A percentile compares a stretch with the other conserved stretches of the same genome.
Conservation (phyloP, 2,329 filamentous ascomycete genomes). For the Xylariaceae sp. region DNA sequence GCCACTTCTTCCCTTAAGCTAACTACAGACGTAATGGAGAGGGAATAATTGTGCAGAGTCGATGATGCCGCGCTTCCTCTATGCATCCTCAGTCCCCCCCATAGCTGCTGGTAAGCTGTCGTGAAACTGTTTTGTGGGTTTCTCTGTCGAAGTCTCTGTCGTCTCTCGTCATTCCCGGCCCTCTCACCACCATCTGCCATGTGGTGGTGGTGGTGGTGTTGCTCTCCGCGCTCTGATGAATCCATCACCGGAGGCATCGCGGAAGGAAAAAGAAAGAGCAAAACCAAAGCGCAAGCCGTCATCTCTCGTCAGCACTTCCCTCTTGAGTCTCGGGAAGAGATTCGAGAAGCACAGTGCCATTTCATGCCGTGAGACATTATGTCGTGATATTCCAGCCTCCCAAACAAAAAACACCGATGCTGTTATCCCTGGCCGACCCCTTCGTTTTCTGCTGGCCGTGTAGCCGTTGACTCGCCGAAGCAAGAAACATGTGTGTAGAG, state of each 20-base stretch:
- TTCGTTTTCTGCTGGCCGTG: no score
- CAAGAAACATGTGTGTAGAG: no score
- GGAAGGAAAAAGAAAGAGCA: slow-evolving; percentile 4
- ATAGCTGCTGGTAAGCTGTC: slow-evolving; percentile 17
- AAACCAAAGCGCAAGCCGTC: slow-evolving; percentile 8
- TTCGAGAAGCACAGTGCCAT: no score
- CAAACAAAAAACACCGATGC: slow-evolving; percentile 7
- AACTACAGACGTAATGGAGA: slow-evolving; percentile 11
- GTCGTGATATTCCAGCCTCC: slow-evolving; percentile 16
- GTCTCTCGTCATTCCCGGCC: slow-evolving; percentile 14
- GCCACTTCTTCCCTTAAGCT: no score
- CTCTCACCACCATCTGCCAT: slow-evolving; percentile 10
- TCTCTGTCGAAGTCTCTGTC: slow-evolving; percentile 13
- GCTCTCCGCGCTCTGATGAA: not conserved
- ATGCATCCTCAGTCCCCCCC: slow-evolving; percentile 3
- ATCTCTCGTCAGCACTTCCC: slow-evolving; percentile 10
- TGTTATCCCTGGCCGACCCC: slow-evolving; percentile 9
- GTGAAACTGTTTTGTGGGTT: slow-evolving; percentile 8
- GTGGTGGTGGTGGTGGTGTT: slow-evolving; percentile 1
- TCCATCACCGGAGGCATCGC: not conserved
- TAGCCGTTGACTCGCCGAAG: no score
- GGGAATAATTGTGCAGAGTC: slow-evolving; percentile 9
- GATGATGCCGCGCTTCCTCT: slow-evolving; percentile 3
- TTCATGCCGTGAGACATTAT: slow-evolving; percentile 25
- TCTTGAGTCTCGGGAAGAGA: no score